Conservation (phyloP, 257 asterid species). For the Solanum pimpinellifolium region DNA sequence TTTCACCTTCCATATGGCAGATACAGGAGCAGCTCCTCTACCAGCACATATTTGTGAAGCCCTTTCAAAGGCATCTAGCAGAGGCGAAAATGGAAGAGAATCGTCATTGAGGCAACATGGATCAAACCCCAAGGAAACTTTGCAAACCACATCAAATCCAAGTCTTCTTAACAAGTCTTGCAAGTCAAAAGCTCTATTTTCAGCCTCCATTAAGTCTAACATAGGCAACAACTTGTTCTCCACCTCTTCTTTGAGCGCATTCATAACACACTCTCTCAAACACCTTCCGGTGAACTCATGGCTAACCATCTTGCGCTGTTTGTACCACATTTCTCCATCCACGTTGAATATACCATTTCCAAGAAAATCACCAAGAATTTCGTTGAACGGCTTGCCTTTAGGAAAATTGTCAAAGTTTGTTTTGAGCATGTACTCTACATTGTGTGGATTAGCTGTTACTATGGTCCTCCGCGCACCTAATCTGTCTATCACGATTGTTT, state of each 20-base stretch:
- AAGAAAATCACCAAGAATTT: constrained; percentile 43
- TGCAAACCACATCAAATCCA: constrained; percentile 47
- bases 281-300: constrained; percentile 30
- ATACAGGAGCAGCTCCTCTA: constrained; percentile 37
- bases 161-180: constrained; percentile 50
- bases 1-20: constrained; percentile 40
- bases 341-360: constrained; percentile 56
- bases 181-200: constrained; percentile 25
- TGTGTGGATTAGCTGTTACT: constrained; percentile 48
- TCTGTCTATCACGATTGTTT: constrained; percentile 37
- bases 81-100: constrained; percentile 13
- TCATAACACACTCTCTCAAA: constrained; percentile 16
- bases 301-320: constrained; percentile 33
- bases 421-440: constrained; percentile 43
- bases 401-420: constrained; percentile 44
- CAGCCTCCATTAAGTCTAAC: constrained; percentile 24
- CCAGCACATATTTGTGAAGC: constrained; percentile 54
- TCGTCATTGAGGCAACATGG: constrained; percentile 16
- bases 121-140: constrained; percentile 42
- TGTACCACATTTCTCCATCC: constrained; percentile 43
- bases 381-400: constrained; percentile 44
- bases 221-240: constrained; percentile 37
- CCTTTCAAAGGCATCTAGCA: constrained; percentile 38
- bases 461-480: constrained; percentile 45
- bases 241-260: constrained; percentile 13